phyloP scores from a whole-genome alignment of 176 grass and related monocot species.

The Alloteropsis semialata region DNA sequence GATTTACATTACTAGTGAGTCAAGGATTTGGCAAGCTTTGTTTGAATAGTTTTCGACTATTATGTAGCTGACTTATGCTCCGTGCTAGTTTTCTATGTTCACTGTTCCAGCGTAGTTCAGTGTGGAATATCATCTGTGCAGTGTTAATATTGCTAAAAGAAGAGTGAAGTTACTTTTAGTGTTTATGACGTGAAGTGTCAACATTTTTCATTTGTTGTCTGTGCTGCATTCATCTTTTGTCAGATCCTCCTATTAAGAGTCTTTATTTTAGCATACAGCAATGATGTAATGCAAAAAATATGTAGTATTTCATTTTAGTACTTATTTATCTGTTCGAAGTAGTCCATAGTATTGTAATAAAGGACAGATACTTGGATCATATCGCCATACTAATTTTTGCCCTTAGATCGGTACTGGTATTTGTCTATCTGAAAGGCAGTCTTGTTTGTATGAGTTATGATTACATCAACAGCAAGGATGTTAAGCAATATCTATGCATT shows the following conservation, averaged over 20 bases:
- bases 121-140: neutral
- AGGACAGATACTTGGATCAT: neutral
- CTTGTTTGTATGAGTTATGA: neutral
- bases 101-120: neutral
- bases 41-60: neutral
- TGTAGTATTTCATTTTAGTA: neutral
- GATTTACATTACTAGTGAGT: neutral
- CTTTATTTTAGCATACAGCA: neutral
- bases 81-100: neutral
- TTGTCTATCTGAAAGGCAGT: neutral
- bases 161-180: neutral
- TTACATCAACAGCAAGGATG: neutral
- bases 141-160: neutral
- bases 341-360: neutral
- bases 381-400: neutral
- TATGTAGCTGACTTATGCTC: neutral
- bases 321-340: neutral
- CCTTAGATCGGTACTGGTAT: neutral
- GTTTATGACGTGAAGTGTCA: neutral
- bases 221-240: neutral
- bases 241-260: neutral
- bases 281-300: neutral
- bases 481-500: neutral
- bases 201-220: neutral
- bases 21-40: neutral